Evolutionary conservation across 225 moss, liverwort and hornwort species (phyloP), one percentile per base, ranked within the genome.

Genomic region (Pleurozium schreberi): DNA sequence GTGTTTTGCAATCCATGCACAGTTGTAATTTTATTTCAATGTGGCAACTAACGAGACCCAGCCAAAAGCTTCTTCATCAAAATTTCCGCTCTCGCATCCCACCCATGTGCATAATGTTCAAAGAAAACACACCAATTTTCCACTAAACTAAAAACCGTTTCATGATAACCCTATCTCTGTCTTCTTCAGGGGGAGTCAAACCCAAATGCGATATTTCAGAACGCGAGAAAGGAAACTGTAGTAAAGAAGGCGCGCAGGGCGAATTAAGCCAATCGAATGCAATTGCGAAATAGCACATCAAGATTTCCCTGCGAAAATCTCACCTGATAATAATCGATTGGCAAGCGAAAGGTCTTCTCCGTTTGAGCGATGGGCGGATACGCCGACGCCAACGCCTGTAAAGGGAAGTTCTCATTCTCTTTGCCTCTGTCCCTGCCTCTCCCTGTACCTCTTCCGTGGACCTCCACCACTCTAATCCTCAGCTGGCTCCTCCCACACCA

Each of bases 321-420:
- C 67, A 97, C 98, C 96, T 98, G 97, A 85, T 98, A 98, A 58
- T 96, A 98, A 91, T 98, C 98, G 74, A 98, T 94, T 64, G 98
- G 98, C 64, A 98, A 89, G 57, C 96, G 94, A 34, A 98, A 94
- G 52, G 96, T 97, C 90, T 93, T 94, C 95, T 98, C 97, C 42
- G 93, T 93, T 93, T 93, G 96, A 43, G 97, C 96, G 64, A 97
- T 92, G 82, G 98, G 97, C 65, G 96, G 95, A 91, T 95, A 97
- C 70, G 96, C 93, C 63, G 98, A 96, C 76, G 98, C 95, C 89
- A 95, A 90, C 53, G 94, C 94, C 14, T 71, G 93, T 50, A 92
- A 90, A 52, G 91, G 75, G 47, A 87, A 87, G 33, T 70, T 58
- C 70, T 70, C 84, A 60, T 89, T 50, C 66, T 49, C 82, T 38